A percentile compares a stretch with the other conserved stretches of the same genome.
phyloP scores from a whole-genome alignment of 2,329 filamentous ascomycete genomes.

The Chaetomium olivaceum region DNA sequence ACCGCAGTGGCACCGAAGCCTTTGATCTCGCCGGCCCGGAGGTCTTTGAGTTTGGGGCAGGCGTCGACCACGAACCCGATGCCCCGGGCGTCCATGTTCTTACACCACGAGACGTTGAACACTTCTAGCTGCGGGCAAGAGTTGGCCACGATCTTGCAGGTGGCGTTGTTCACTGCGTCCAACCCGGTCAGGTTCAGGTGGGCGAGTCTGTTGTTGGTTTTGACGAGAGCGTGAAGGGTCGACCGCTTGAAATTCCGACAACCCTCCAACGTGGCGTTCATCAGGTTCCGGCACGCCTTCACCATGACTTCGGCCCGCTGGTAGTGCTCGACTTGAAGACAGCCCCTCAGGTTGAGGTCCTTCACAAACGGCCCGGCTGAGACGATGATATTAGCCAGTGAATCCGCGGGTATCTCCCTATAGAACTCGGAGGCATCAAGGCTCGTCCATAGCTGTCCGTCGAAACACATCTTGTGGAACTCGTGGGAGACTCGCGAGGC shows the following conservation, averaged over 20 bases:
- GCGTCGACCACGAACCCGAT: conserved; percentile 70
- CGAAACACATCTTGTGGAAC: conserved; percentile 84
- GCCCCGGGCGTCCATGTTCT: conserved; percentile 76
- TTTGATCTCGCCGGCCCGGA: conserved; percentile 77
- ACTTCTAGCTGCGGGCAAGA: conserved; percentile 79
- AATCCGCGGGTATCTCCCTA: conserved; percentile 78
- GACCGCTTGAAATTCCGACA: conserved; percentile 79
- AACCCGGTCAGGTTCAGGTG: conserved; percentile 86
- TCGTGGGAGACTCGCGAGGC: conserved; percentile 74
- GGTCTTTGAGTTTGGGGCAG: conserved; percentile 73
- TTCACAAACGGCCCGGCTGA: conserved; percentile 86
- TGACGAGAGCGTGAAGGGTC: conserved; percentile 75
- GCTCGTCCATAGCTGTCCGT: conserved; percentile 88
- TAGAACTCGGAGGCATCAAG: conserved; percentile 88
- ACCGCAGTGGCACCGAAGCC: conserved; percentile 76
- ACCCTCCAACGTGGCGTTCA: conserved; percentile 85
- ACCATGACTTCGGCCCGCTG: conserved; percentile 75
- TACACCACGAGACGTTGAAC: conserved; percentile 92
- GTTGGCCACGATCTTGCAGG: conserved; percentile 81
- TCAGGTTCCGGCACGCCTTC: conserved; percentile 82
- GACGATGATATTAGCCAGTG: conserved; percentile 80
- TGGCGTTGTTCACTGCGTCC: conserved; percentile 74
- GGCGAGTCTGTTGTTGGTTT: conserved; percentile 73
- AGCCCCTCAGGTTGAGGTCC: conserved; percentile 87
- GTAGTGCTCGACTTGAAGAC: conserved; percentile 81